Percentiles rank a stretch among this genome's conserved stretches.
These are phyloP conservation scores for Amphirosellinia nigrospora DNA, from an alignment of 495 filamentous ascomycete genomes.

Conservation along the genomic window DNA sequence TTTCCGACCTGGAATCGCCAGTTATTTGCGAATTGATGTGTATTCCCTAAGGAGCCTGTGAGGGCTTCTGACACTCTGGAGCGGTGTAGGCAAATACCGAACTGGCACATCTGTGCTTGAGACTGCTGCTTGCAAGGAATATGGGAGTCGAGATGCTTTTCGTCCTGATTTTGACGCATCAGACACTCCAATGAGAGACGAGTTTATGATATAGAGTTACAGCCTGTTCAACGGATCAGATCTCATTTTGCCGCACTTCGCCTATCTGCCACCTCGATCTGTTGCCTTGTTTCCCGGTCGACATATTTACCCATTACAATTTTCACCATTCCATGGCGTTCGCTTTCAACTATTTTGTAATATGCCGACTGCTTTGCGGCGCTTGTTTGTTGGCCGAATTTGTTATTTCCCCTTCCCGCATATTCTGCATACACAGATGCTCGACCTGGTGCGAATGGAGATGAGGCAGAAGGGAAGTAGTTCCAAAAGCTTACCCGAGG, in stretches of 20 bases:
- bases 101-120: not conserved
- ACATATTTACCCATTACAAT: conserved; percentile 21
- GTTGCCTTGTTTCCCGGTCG: conserved; percentile 22
- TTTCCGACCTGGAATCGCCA: not conserved
- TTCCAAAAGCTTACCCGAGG: conserved; percentile 34
- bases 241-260: conserved; percentile 9
- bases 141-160: not conserved
- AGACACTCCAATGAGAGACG: conserved; percentile 25
- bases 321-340: conserved; percentile 27
- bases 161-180: conserved; percentile 5
- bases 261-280: conserved; percentile 28
- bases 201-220: conserved; percentile 31
- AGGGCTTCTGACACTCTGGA: not conserved
- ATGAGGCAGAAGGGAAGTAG: conserved; percentile 35
- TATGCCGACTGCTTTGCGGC: conserved; percentile 38
- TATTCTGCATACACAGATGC: conserved; percentile 36
- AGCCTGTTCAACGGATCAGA: conserved; percentile 23
- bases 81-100: not conserved
- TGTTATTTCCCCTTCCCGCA: conserved; percentile 31
- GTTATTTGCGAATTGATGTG: not conserved
- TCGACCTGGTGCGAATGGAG: conserved; percentile 35
- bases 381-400: conserved; percentile 30
- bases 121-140: conserved; percentile 6
- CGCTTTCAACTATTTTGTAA: conserved; percentile 39
- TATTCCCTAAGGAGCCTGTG: not conserved